Base-by-base conservation (phyloP, 2,329 filamentous ascomycete species). In the Pseudofabraea citricarpa region DNA sequence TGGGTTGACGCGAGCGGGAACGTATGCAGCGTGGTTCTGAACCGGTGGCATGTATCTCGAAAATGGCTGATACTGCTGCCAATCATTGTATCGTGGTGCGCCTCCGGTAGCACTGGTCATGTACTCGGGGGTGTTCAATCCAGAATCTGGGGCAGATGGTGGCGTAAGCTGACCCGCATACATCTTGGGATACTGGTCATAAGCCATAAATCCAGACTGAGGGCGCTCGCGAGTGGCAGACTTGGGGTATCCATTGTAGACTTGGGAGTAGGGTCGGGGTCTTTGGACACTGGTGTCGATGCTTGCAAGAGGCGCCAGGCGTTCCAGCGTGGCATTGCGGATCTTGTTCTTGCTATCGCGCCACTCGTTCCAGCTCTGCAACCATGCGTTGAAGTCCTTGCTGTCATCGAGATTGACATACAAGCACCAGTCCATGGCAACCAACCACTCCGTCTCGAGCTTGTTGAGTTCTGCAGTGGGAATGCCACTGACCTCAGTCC, bases 401-500 rank as follows among this genome's bases (percentile, higher is more conserved):
- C 74, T 69, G 52, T 79, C 74, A 44, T 76, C 68, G 33, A 81
- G 81, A 50, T 85, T 80, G 53, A 83, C 76, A 63, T 86, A 83
- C 50, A 88, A 74, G 56, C 79, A 75, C 74, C 80, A 87, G 45
- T 77, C 72, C 54, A 87, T 84, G 16, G 75, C 75, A 23, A 75
- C 69, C 35, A 87, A 69, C 83, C 83, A 88, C 45, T 85, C 76
- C 53, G 78, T 70, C 63, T 88, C 83, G 61, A 86, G 70, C 40
- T 68, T 68, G 60, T 87, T 87, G 51, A 88, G 67, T 56, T 87
- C 82, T 5, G 70, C 61, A 32, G 87, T 82, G 36, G 78, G 70
- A 54, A 88, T 86, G 54, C 81, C 81, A 63, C 82, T 87, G 41
- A 88, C 83, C 59, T 88, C 84, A 8, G 83, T 79, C 83, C 83